Percentiles rank a stretch among this genome's conserved stretches.
Evolutionary conservation across 1,139 yeast species (phyloP).

Genomic region (Saccharomyces hybrid): DNA sequence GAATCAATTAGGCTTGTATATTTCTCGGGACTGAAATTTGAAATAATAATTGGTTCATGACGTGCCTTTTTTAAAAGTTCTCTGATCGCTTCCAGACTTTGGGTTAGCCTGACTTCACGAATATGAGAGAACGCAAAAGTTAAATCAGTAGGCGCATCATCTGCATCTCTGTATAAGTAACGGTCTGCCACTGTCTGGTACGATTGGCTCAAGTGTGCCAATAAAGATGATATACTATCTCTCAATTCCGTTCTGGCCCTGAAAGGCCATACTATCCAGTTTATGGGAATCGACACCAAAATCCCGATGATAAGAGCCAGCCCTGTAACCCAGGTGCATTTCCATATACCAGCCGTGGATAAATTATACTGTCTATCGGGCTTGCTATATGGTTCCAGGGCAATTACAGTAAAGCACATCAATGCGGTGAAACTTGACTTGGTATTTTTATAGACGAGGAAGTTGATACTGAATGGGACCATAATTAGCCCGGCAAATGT

Average conservation of each 20-base stretch:
- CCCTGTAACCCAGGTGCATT: slow-evolving; percentile 37
- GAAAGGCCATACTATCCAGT: slow-evolving; percentile 46
- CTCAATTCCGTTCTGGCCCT: slow-evolving; percentile 40
- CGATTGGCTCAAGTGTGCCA: slow-evolving; percentile 39
- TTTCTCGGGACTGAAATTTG: slow-evolving; percentile 26
- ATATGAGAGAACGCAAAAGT: slow-evolving; percentile 39
- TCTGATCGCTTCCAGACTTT: slow-evolving; percentile 36
- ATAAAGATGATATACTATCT: slow-evolving; percentile 34
- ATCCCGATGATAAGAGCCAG: slow-evolving; percentile 37
- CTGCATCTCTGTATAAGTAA: slow-evolving; percentile 40
- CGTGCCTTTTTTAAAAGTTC: slow-evolving; percentile 34
- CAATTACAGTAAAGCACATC: slow-evolving; percentile 36
- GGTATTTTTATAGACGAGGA: slow-evolving; percentile 32
- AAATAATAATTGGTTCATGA: slow-evolving; percentile 35
- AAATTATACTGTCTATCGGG: slow-evolving; percentile 9
- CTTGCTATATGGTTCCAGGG: slow-evolving; percentile 29
- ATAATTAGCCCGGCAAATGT: slow-evolving; percentile 36
- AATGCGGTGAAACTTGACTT: slow-evolving; percentile 40
- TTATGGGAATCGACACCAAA: slow-evolving; percentile 34
- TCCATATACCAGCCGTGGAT: slow-evolving; percentile 28
- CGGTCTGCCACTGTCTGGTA: slow-evolving; percentile 43
- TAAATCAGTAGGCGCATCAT: slow-evolving; percentile 40
- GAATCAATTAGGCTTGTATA: slow-evolving; percentile 34
- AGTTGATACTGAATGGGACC: slow-evolving; percentile 33
- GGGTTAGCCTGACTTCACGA: slow-evolving; percentile 42